Conservation (phyloP, 306 rosid genomes). For the Inga oerstediana region DNA sequence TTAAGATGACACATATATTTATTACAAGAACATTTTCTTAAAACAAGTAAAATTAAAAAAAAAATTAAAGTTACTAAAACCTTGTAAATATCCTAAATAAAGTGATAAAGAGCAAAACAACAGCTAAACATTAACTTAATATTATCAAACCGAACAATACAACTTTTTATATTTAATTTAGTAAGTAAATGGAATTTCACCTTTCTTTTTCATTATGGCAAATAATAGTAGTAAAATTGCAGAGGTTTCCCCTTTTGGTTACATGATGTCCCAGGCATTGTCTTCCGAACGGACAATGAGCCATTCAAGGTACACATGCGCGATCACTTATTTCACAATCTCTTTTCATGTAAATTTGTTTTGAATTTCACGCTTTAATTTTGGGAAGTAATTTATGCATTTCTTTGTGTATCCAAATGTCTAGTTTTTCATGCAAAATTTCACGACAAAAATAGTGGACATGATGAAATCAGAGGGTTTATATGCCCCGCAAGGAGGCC, state of each 20-base stretch:
- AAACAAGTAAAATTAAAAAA: not conserved
- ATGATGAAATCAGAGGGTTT: conserved; percentile 70
- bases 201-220: not conserved
- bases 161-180: not conserved
- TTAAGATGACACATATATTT: not conserved
- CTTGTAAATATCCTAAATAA: not conserved
- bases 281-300: conserved; percentile 68
- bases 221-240: conserved; percentile 10
- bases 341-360: not conserved
- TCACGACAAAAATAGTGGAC: conserved; percentile 67
- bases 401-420: conserved; percentile 1
- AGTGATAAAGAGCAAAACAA: not conserved
- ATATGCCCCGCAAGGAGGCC: conserved; percentile 85
- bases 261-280: conserved; percentile 71
- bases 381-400: not conserved
- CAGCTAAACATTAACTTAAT: not conserved
- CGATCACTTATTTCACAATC: not conserved
- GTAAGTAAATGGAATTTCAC: not conserved
- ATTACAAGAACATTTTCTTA: not conserved
- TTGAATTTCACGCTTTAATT: not conserved
- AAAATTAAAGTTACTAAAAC: not conserved
- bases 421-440: conserved; percentile 76
- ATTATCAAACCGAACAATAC: not conserved
- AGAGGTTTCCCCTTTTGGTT: conserved; percentile 95
- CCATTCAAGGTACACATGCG: conserved; percentile 72